Conservation (phyloP, 192 early-diverging fungal genomes). For the Linnemannia hyalina region DNA sequence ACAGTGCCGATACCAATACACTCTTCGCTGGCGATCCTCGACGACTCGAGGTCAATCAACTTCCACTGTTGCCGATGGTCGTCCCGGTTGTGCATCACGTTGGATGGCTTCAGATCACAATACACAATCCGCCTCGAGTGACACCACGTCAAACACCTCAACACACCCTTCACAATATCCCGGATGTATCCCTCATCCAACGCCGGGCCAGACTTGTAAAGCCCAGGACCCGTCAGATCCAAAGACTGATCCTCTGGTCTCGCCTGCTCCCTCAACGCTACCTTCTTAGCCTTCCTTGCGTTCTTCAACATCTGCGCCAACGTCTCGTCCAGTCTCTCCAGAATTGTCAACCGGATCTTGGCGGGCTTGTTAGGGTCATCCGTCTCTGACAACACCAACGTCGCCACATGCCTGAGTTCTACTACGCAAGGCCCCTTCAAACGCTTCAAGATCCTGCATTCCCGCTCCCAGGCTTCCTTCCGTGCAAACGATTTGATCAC, state of each 20-base stretch:
- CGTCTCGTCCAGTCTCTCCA: constrained; percentile 66
- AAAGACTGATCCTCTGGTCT: constrained; percentile 9
- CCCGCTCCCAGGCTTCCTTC: constrained; percentile 68
- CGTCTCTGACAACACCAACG: constrained; percentile 56
- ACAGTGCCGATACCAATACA: constrained; percentile 63
- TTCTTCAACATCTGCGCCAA: constrained; percentile 54
- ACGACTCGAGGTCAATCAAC: constrained; percentile 65
- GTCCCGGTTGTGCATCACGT: constrained; percentile 61
- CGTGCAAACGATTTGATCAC: constrained; percentile 63
- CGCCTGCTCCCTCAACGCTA: constrained; percentile 36
- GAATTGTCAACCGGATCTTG: constrained; percentile 53
- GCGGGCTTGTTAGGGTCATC: constrained; percentile 46
- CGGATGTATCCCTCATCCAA: constrained; percentile 38
- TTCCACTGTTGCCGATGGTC: constrained; percentile 59
- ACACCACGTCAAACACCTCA: constrained; percentile 59
- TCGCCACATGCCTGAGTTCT: constrained; percentile 64
- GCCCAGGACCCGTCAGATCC: constrained; percentile 35
- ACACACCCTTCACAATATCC: constrained; percentile 56
- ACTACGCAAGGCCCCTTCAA: constrained; percentile 58
- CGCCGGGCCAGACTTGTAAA: constrained; percentile 33
- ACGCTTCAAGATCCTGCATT: constrained; percentile 59
- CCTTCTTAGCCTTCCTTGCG: constrained; percentile 50
- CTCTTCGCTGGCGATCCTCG: constrained; percentile 60
- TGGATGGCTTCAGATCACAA: constrained; percentile 68
- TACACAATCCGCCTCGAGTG: constrained; percentile 62